A percentile compares a stretch with the other conserved stretches of the same genome.
phyloP scores from a whole-genome alignment of 352 stramenopile species.

The Sclerospora graminicola region DNA sequence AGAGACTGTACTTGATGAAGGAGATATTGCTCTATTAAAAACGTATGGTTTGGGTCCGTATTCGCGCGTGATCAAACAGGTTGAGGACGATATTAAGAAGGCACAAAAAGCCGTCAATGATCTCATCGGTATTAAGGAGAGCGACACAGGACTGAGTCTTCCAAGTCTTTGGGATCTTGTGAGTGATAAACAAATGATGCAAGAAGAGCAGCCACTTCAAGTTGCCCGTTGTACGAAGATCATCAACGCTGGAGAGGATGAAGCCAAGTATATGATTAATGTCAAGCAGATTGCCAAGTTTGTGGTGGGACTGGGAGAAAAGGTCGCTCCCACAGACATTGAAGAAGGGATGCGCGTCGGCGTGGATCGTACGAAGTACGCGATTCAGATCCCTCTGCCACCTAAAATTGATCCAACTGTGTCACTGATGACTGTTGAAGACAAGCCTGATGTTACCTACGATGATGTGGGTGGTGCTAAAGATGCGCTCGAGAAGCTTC shows the following conservation, averaged over 20 bases:
- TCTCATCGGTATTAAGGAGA: conserved; percentile 97
- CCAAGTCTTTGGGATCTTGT: conserved; percentile 99
- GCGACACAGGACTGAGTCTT: conserved; percentile 96
- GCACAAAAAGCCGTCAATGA: conserved; percentile 89
- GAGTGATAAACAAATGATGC: conserved; percentile 99
- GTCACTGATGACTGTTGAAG: conserved; percentile 93
- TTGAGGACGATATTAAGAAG: conserved; percentile 99
- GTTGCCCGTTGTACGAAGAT: conserved; percentile 96
- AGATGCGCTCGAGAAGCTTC: conserved; percentile 97
- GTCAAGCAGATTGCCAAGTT: conserved; percentile 99
- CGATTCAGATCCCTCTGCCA: conserved; percentile 96
- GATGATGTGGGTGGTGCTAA: conserved; percentile 98
- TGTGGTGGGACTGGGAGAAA: conserved; percentile 96
- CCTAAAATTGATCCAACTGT: conserved; percentile 99
- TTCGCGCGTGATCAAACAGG: conserved; percentile 92
- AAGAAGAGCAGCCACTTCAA: conserved; percentile 95
- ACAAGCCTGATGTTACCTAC: conserved; percentile 99
- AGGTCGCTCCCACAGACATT: conserved; percentile 98
- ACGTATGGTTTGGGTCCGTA: conserved; percentile 98
- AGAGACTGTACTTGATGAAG: conserved; percentile 84
- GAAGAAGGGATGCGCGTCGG: conserved; percentile 99
- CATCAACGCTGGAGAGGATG: conserved; percentile 90
- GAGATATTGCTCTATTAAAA: conserved; percentile 98
- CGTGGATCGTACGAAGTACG: conserved; percentile 96
- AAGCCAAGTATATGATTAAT: conserved; percentile 99